These are phyloP conservation scores for Fusarium xyrophilum DNA, from an alignment of 2,329 filamentous ascomycete genomes.

Conservation along the genomic window DNA sequence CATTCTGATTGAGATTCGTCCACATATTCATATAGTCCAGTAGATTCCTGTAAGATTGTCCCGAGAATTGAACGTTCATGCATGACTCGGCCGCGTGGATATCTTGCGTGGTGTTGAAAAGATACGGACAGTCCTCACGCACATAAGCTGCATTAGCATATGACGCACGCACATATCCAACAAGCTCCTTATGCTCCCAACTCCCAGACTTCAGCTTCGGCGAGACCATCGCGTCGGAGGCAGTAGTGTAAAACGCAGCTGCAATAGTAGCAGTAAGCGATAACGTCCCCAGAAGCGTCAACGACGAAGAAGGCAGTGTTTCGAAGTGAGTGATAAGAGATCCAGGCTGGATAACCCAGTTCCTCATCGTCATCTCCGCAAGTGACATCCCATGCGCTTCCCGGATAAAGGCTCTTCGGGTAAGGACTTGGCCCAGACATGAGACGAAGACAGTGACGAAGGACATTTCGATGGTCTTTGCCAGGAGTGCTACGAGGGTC, in stretches of 20 bases:
- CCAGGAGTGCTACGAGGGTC: constrained; percentile 70
- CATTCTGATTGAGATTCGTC: constrained; percentile 54
- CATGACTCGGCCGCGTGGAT: constrained; percentile 61
- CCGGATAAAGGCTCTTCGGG: constrained; percentile 69
- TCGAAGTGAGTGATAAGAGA: constrained; percentile 74
- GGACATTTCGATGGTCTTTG: constrained; percentile 78
- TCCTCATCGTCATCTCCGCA: constrained; percentile 77
- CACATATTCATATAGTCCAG: constrained; percentile 66
- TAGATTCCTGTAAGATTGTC: constrained; percentile 74
- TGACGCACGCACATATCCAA: constrained; percentile 63
- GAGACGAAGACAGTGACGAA: constrained; percentile 81
- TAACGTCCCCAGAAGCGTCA: constrained; percentile 69
- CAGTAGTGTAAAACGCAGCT: constrained; percentile 77
- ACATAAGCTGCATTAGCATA: constrained; percentile 71
- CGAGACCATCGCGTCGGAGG: constrained; percentile 75
- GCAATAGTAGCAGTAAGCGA: constrained; percentile 70
- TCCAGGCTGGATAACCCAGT: constrained; percentile 76
- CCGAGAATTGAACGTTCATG: constrained; percentile 72
- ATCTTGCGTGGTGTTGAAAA: constrained; percentile 58
- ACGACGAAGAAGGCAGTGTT: constrained; percentile 67
- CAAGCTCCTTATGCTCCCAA: constrained; percentile 57
- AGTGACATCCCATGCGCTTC: constrained; percentile 71
- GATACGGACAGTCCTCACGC: constrained; percentile 63
- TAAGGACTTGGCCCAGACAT: constrained; percentile 76
- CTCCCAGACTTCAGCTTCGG: constrained; percentile 70